Percentiles rank a stretch among this genome's conserved stretches.
Evolutionary conservation across 352 stramenopile genomes (phyloP).

Genomic region (Globisporangium abappressorium): DNA sequence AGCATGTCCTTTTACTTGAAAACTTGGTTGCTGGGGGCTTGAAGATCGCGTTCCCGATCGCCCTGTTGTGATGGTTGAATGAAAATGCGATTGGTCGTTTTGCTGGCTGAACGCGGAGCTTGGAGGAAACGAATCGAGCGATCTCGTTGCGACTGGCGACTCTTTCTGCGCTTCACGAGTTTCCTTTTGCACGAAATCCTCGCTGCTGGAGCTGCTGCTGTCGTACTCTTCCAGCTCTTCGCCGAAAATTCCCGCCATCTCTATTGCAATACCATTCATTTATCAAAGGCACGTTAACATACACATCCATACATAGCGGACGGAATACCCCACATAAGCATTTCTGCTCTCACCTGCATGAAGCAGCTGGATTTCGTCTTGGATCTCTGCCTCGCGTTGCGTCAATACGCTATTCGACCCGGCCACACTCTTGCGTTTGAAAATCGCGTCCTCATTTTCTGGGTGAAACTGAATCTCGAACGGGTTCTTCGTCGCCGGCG

Average conservation of each 20-base stretch:
- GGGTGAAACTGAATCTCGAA: constrained; percentile 56
- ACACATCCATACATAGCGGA: not conserved
- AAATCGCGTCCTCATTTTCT: constrained; percentile 12
- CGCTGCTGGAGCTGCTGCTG: constrained; percentile 10
- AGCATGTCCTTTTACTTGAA: not conserved
- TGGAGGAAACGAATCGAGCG: not conserved
- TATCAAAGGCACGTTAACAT: not conserved
- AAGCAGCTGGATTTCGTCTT: constrained; percentile 42
- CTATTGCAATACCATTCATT: constrained; percentile 18
- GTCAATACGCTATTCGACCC: not conserved
- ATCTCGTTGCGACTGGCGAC: not conserved
- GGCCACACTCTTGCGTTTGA: not conserved
- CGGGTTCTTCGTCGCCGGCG: constrained; percentile 24
- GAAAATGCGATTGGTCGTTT: not conserved
- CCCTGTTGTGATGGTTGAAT: not conserved
- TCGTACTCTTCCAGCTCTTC: constrained; percentile 39
- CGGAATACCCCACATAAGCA: not conserved
- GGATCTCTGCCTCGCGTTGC: constrained; percentile 16
- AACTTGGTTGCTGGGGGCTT: not conserved
- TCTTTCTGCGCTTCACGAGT: not conserved
- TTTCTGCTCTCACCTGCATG: constrained; percentile 30
- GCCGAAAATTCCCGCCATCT: constrained; percentile 51
- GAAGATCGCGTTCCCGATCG: not conserved
- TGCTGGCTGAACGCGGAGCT: not conserved
- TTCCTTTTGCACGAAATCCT: not conserved